Evolutionary conservation across 148 eudicot genomes (phyloP).

Genomic region (Dianthus caryophyllus): DNA sequence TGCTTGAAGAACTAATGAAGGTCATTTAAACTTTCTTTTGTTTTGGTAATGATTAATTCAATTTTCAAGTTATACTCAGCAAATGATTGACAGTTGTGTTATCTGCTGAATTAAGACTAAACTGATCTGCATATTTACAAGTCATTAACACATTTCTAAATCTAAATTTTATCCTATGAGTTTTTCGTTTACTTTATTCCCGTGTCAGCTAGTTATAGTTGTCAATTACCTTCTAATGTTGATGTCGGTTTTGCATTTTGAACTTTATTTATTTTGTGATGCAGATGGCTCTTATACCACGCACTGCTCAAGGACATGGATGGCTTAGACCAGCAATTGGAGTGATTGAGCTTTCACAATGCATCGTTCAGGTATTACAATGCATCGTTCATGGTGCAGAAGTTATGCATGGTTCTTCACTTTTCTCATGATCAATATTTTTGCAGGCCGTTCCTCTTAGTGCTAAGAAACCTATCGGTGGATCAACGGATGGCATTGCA

Average conservation of each 20-base stretch:
- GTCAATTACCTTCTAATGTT: background rate
- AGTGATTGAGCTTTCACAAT: slow-evolving; percentile 90
- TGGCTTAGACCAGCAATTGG: slow-evolving; percentile 98
- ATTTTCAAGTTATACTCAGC: background rate
- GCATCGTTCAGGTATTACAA: slow-evolving; percentile 65
- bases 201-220: background rate
- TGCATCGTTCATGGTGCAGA: background rate
- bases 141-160: background rate
- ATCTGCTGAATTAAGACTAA: background rate
- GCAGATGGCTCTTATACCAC: slow-evolving; percentile 90
- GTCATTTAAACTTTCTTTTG: slow-evolving; percentile 28
- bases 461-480: slow-evolving; percentile 76
- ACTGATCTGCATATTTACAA: background rate
- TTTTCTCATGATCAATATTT: slow-evolving; percentile 1
- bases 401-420: background rate
- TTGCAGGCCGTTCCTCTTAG: slow-evolving; percentile 96
- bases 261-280: slow-evolving; percentile 9
- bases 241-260: background rate
- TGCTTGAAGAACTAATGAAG: slow-evolving; percentile 84
- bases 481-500: slow-evolving; percentile 74
- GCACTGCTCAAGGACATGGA: slow-evolving; percentile 85
- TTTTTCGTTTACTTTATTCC: background rate
- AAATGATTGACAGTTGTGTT: background rate
- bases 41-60: background rate
- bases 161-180: background rate